These are phyloP conservation scores for Luvunga scandens DNA, from an alignment of 345 rosid genomes.

Conservation along the genomic window DNA sequence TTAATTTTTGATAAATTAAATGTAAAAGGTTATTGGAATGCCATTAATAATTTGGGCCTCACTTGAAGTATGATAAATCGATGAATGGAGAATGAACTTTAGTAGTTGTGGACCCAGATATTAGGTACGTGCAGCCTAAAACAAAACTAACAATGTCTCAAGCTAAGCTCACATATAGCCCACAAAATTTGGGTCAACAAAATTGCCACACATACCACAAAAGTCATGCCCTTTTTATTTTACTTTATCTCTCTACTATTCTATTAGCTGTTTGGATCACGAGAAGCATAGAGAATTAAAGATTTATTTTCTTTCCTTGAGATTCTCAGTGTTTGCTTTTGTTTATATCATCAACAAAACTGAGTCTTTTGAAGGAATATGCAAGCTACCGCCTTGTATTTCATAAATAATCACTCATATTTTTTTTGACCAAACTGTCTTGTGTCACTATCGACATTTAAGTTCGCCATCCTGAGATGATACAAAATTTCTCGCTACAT, in stretches of 20 bases:
- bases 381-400: neutral
- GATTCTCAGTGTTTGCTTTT: neutral
- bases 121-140: slow-evolving; percentile 26
- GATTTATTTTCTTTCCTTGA: neutral
- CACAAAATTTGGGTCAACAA: slow-evolving; percentile 21
- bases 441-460: neutral
- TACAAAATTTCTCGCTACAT: neutral
- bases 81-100: neutral
- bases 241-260: neutral
- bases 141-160: slow-evolving; percentile 16
- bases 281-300: neutral
- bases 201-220: neutral
- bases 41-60: slow-evolving; percentile 12
- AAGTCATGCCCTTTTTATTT: slow-evolving; percentile 3
- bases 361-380: neutral
- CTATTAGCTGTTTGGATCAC: neutral
- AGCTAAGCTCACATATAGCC: slow-evolving; percentile 12
- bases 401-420: neutral
- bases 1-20: too few relatives aligned
- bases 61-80: slow-evolving; percentile 25
- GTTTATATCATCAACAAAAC: neutral
- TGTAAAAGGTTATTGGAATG: slow-evolving; percentile 1
- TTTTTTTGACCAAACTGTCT: neutral
- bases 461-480: neutral
- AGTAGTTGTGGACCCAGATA: slow-evolving; percentile 27